phyloP scores from a whole-genome alignment of 1,284 basidiomycete genomes.

The Sanghuangporus weigelae region DNA sequence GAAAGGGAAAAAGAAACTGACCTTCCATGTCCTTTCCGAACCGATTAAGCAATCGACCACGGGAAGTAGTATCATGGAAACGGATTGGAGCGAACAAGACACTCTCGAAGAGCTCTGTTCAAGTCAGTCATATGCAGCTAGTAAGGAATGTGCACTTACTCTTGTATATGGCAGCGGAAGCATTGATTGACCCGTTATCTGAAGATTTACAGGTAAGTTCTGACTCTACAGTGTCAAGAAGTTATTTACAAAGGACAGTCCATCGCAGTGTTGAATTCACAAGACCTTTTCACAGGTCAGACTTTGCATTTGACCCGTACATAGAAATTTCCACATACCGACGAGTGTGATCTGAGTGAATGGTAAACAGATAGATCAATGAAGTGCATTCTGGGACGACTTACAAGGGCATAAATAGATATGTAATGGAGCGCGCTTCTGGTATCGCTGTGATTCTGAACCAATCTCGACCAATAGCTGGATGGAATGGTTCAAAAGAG shows the following conservation, averaged over 20 bases:
- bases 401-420: slow-evolving; percentile 63
- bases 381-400: slow-evolving; percentile 21
- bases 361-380: slow-evolving; percentile 13
- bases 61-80: slow-evolving; percentile 90
- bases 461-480: slow-evolving; percentile 62
- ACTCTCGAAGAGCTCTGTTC: slow-evolving; percentile 65
- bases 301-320: background rate
- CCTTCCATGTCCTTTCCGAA: slow-evolving; percentile 95
- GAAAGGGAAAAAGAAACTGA: slow-evolving; percentile 21
- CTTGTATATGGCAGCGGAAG: slow-evolving; percentile 66
- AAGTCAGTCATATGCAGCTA: slow-evolving; percentile 13
- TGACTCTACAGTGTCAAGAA: background rate
- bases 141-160: slow-evolving; percentile 36
- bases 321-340: slow-evolving; percentile 25
- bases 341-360: slow-evolving; percentile 34
- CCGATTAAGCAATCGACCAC: slow-evolving; percentile 81
- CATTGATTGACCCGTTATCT: slow-evolving; percentile 67
- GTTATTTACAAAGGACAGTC: slow-evolving; percentile 57
- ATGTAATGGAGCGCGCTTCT: slow-evolving; percentile 71
- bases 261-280: slow-evolving; percentile 60
- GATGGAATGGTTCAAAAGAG: slow-evolving; percentile 15
- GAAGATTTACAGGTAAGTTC: background rate
- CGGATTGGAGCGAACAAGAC: slow-evolving; percentile 88
- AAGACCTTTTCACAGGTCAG: slow-evolving; percentile 38
- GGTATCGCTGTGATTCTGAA: slow-evolving; percentile 30